Evolutionary conservation across 306 rosid species (phyloP), one percentile per base, ranked within the genome.

Genomic region (Malus sieversii): DNA sequence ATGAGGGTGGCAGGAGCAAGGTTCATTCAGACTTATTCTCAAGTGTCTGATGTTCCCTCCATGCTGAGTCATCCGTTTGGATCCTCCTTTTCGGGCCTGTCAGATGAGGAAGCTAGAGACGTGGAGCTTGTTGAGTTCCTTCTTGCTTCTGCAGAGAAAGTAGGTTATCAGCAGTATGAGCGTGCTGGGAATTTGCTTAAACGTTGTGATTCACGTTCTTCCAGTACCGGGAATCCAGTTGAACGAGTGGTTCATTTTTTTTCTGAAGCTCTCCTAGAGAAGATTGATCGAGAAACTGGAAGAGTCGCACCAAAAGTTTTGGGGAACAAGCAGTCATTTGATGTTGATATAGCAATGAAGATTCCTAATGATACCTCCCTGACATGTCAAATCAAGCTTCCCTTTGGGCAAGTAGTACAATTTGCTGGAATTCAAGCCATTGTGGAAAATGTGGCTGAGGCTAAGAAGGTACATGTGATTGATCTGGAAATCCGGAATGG

Each of bases 131-230:
- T 81, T 15, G 89, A 88, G 52, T 70, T 86, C 38, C 96, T 92
- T 66, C 84, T 92, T 19, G 77, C 87, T 66, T 81, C 85, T 72
- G 91, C 90, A n/a, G 96, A 92, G 85, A 88, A 86, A 82, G 82
- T 89, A 2, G 93, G 88, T 3, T 57, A 32, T 22, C 81, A 86
- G 42, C 95, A 88, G 19, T 86, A 75, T 20, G 86, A 81, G 71
- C 85, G 87, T 2, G 90, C 89, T 9, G 27, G 52, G 27, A 84
- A 84, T 10, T 45, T 89, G 51, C 87, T 92, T 8, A 38, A 61
- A 2, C 86, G 64, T 12, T 89, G 90, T 12, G 80, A 81, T 12
- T 63, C 73, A 0, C 42, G 70, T 35, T 79, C 81, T 74, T 85
- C 85, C 40, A 80, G 79, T 40, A 74, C 80, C 0, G 96, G 90